Base-by-base conservation (phyloP, 108 stramenopile species). In the Pseudonitzschia multiseries region DNA sequence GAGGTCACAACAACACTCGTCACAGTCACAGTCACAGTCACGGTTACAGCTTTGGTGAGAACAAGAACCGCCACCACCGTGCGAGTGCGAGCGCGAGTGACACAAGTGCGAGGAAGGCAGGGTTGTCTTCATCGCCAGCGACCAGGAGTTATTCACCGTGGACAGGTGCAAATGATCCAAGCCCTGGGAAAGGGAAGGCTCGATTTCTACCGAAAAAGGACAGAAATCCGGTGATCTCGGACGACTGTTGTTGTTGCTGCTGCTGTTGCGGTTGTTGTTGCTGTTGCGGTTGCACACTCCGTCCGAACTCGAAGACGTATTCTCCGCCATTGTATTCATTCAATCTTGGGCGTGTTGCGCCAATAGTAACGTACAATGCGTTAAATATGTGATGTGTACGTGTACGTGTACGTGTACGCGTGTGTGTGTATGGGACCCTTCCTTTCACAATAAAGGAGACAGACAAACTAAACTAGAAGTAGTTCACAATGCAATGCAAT, bases 171-270 rank as follows among this genome's bases (percentile, higher is more conserved):
- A n/a, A n/a, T 62, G 32, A 40, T 62, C 61, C 8, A 62, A 40
- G 18, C 36, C 32, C 32, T 40, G 0, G 36, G 36, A 40, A 12
- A 2, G 26, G 31, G 61, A 62, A 31, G 61, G 61, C 36, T 62
- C 61, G 29, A 62, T 33, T 40, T 62, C 61, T 42, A 62, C 61
- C 0, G 61, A 62, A 41, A 62, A 62, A 0, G 61, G 61, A 62
- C 61, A 62, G 31, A 0, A 62, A 10, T 56, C 54, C 54, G 54
- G 54, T 10, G 54, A 24, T 4, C 5, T 9, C 24, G 54, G 21
- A 26, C 2, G 2, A 56, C 1, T 22, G 26, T 12, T 26, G 21
- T 56, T 52, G 52, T 20, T n/a, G n/a, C n/a, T n/a, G n/a, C n/a
- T n/a, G n/a, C n/a, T n/a, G n/a, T n/a, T n/a, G n/a, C n/a, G n/a